Evolutionary conservation across 1,139 yeast species (phyloP).

Genomic region (Yamadazyma sp.): DNA sequence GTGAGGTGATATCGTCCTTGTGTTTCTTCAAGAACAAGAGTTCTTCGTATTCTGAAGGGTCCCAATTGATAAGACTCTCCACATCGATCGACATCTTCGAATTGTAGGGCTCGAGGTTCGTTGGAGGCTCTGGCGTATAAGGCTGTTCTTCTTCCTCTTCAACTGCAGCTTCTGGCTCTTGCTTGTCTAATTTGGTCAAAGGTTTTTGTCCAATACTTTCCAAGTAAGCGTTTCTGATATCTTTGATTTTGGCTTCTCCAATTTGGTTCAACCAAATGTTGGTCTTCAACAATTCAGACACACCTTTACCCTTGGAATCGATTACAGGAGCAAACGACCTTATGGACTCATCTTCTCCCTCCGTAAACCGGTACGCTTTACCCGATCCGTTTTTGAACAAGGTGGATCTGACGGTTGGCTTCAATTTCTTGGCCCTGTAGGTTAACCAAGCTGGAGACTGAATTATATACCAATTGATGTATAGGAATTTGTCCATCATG

Average conservation of each 20-base stretch:
- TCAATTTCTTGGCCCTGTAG: conserved; percentile 37
- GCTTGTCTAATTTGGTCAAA: conserved; percentile 9
- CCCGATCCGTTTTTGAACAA: conserved; percentile 20
- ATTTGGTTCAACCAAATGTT: conserved; percentile 78
- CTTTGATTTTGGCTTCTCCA: conserved; percentile 54
- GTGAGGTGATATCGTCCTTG: conserved; percentile 26
- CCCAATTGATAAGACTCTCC: conserved; percentile 37
- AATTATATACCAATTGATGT: conserved; percentile 84
- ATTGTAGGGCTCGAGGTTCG: conserved; percentile 13
- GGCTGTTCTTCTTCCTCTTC: conserved; percentile 4
- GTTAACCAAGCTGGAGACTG: conserved; percentile 83
- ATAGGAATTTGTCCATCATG: conserved; percentile 68
- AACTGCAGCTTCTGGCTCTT: not conserved
- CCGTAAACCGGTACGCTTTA: conserved; percentile 19
- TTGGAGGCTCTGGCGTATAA: conserved; percentile 8
- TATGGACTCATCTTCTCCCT: conserved; percentile 43
- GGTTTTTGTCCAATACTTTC: conserved; percentile 17
- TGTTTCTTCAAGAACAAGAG: conserved; percentile 29
- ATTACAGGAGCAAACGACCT: conserved; percentile 76
- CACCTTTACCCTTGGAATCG: conserved; percentile 70
- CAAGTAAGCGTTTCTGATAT: conserved; percentile 30
- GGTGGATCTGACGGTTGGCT: conserved; percentile 26
- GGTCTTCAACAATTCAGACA: conserved; percentile 63
- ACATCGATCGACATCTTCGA: conserved; percentile 20
- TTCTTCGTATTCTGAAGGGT: conserved; percentile 30